A percentile compares a stretch with the other conserved stretches of the same genome.
Conservation (phyloP, 495 filamentous ascomycete species). For the Neurospora cerealis region DNA sequence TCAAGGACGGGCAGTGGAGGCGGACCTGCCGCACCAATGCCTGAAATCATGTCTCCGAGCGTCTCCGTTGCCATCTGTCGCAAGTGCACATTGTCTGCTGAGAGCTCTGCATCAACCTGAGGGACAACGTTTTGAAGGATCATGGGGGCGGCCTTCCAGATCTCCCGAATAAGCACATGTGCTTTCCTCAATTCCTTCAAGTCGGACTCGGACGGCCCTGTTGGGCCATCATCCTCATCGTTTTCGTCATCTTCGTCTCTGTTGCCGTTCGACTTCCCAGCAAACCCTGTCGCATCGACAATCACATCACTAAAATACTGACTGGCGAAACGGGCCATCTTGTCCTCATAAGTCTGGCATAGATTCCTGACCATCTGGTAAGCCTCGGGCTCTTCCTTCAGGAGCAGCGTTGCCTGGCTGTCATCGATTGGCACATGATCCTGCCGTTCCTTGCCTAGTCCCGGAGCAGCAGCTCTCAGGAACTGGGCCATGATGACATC, state of each 20-base stretch:
- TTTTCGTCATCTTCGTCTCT: constrained; percentile 55
- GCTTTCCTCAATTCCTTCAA: constrained; percentile 81
- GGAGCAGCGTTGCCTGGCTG: constrained; percentile 61
- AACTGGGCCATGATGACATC: constrained; percentile 95
- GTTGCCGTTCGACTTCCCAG: constrained; percentile 38
- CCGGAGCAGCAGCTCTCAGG: constrained; percentile 66
- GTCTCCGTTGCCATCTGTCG: constrained; percentile 85
- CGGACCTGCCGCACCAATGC: constrained; percentile 81
- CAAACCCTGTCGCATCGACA: constrained; percentile 63
- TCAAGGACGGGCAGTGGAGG: constrained; percentile 64
- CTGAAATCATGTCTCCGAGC: constrained; percentile 84
- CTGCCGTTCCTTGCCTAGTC: constrained; percentile 43
- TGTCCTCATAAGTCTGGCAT: constrained; percentile 81
- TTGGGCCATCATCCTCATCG: constrained; percentile 47
- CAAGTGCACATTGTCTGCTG: constrained; percentile 77
- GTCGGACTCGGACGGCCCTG: constrained; percentile 67
- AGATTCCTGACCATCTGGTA: constrained; percentile 95
- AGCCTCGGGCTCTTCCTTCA: constrained; percentile 80
- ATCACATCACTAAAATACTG: constrained; percentile 98
- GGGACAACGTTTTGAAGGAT: constrained; percentile 91
- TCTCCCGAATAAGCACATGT: constrained; percentile 77
- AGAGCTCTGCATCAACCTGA: constrained; percentile 85
- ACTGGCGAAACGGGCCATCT: constrained; percentile 86
- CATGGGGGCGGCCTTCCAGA: constrained; percentile 85
- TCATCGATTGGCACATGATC: constrained; percentile 28